These are phyloP conservation scores for Geranium rotundifolium DNA, from an alignment of 345 rosid species.

Conservation along the genomic window DNA sequence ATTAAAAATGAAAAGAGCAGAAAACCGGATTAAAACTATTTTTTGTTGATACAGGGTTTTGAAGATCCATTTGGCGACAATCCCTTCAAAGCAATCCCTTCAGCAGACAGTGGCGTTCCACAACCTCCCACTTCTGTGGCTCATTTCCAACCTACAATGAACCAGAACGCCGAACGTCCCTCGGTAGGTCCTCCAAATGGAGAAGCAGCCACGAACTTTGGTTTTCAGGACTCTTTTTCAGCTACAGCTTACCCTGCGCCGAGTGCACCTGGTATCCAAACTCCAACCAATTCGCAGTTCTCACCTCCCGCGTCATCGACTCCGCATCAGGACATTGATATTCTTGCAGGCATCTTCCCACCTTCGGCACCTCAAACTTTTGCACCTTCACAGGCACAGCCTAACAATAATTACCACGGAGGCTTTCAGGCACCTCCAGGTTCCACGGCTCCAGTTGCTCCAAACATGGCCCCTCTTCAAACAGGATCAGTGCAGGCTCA, in stretches of 20 bases:
- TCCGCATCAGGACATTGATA: conserved; percentile 49
- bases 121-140: conserved; percentile 26
- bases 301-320: conserved; percentile 45
- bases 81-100: conserved; percentile 73
- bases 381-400: conserved; percentile 26
- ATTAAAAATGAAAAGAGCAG: too few relatives aligned
- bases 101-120: conserved; percentile 21
- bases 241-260: conserved; percentile 17
- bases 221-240: conserved; percentile 46
- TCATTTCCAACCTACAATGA: conserved; percentile 28
- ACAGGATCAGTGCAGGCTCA: conserved; percentile 27
- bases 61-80: conserved; percentile 89
- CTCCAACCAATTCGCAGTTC: conserved; percentile 25
- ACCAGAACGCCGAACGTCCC: conserved; percentile 32
- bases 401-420: conserved; percentile 14
- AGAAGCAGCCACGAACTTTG: conserved; percentile 25
- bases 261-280: too few relatives aligned
- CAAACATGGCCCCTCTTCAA: conserved; percentile 30
- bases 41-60: conserved; percentile 51
- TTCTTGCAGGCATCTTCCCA: conserved; percentile 94
- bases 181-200: conserved; percentile 21
- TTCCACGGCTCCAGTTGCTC: background rate
- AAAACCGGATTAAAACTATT: background rate
- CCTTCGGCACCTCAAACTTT: conserved; percentile 45
- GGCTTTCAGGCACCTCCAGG: conserved; percentile 15